Base-by-base conservation (phyloP, 2,329 filamentous ascomycete species). In the Pseudopyricularia cyperi region DNA sequence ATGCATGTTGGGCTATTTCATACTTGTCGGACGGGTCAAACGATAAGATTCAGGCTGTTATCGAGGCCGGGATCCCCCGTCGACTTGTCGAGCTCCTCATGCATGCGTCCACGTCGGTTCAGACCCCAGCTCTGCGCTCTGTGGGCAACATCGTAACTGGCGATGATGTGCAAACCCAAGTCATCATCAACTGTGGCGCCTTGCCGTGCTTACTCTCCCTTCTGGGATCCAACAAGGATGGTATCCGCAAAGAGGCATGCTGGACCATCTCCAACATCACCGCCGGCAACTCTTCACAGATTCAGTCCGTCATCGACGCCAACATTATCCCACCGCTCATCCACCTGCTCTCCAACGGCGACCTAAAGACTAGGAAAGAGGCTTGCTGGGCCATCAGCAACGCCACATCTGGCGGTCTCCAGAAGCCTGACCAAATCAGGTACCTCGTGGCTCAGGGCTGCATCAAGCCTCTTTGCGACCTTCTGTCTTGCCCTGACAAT, bases 211-310 rank as follows among this genome's bases (percentile, higher is more conserved):
- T 98, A n/a, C 75, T 97, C 50, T 93, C 90, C 34, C 83, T 98
- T 17, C 75, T 98, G 57, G 91, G 90, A 76, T 97, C 91, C 34
- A 93, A 88, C 64, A 98, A 98, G 79, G 93, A 98, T 64, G 93
- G 93, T 26, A 98, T 98, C 59, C 89, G 93, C 59, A 98, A 98
- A 77, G 93, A 98, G 71, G 93, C 93, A 28, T 98, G 93, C 82
- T 98, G 93, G 93, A 98, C 93, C 50, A 98, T 98, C 62, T 96
- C 90, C 66, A 98, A 98, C 77, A 88, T 98, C 63, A 98, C 93
- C 32, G 93, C 93, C 55, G 93, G 93, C 56, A 98, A 98, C 76
- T 95, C 91, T 35, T 89, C 85, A 53, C 93, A 98, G 72, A 98
- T 98, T 61, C 93, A 98, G 74, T 77, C 89, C 9, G 93, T 98